Conservation (phyloP, 2,329 filamentous ascomycete genomes). For the Neofusicoccum ribis region DNA sequence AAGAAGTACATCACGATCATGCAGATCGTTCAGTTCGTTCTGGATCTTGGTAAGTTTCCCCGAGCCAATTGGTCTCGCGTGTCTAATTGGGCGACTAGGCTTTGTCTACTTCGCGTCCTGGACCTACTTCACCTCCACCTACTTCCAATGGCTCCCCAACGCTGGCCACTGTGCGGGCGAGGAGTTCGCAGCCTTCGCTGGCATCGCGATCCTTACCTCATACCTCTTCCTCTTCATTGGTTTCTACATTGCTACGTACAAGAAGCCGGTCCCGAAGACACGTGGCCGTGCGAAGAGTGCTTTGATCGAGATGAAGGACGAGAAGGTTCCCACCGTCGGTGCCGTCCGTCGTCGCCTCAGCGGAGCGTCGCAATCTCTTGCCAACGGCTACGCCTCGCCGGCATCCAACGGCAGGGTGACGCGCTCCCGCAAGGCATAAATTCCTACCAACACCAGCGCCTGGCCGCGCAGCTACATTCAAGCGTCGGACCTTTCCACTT, state of each 20-base stretch:
- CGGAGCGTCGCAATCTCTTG: conserved; percentile 37
- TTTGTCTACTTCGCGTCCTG: conserved; percentile 99
- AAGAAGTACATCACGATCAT: conserved; percentile 99
- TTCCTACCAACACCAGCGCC: neutral
- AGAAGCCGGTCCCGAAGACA: conserved; percentile 75
- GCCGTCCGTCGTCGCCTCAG: conserved; percentile 55
- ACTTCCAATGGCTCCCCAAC: conserved; percentile 84
- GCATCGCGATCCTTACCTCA: conserved; percentile 87
- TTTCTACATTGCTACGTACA: conserved; percentile 97
- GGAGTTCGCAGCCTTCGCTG: conserved; percentile 92
- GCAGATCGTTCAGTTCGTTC: conserved; percentile 95
- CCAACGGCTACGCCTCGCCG: conserved; percentile 35
- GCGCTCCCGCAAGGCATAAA: conserved; percentile 70
- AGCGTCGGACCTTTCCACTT: conserved; percentile 7
- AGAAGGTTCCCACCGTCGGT: conserved; percentile 60
- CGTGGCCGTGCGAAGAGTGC: conserved; percentile 79
- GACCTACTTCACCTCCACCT: conserved; percentile 93
- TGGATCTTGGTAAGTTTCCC: conserved; percentile 76
- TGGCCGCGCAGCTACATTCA: conserved; percentile 16
- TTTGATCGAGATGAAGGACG: conserved; percentile 78
- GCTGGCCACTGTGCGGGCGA: conserved; percentile 86
- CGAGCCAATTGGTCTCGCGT: too few species aligned
- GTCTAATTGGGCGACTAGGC: conserved; percentile 50
- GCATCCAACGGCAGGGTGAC: conserved; percentile 59
- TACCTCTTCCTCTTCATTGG: conserved; percentile 98